Evolutionary conservation across 2,329 filamentous ascomycete species (phyloP).

Genomic region (Exutisphaerella laricina): DNA sequence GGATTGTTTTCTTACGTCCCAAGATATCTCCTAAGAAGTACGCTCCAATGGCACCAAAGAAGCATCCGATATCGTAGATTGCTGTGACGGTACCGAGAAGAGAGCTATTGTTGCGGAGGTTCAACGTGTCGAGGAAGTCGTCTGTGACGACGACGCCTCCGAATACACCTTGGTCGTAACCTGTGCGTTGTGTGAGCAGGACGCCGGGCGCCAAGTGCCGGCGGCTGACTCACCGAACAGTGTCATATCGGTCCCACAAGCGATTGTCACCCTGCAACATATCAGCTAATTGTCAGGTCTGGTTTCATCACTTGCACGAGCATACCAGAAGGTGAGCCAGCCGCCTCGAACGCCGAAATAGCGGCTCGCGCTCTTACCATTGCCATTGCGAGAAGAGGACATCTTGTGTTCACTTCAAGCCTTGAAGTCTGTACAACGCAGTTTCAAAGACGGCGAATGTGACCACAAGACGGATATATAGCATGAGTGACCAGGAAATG

Average conservation of each 20-base stretch:
- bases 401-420: conserved; percentile 6
- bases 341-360: conserved; percentile 52
- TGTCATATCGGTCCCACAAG: conserved; percentile 39
- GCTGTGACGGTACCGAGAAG: conserved; percentile 46
- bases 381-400: conserved; percentile 22
- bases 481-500: background rate
- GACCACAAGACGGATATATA: conserved; percentile 2
- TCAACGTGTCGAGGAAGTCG: conserved; percentile 19
- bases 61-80: conserved; percentile 57
- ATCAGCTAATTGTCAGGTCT: background rate
- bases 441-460: no score
- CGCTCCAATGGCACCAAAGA: conserved; percentile 50
- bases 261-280: conserved; percentile 13
- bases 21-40: conserved; percentile 46
- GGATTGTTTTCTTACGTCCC: conserved; percentile 45
- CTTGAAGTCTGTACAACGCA: background rate
- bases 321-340: conserved; percentile 51
- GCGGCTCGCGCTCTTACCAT: conserved; percentile 27
- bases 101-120: conserved; percentile 20
- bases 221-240: conserved; percentile 35
- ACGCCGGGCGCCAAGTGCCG: no score
- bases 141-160: conserved; percentile 49
- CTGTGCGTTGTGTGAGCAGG: no score
- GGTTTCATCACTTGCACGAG: conserved; percentile 5
- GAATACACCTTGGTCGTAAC: conserved; percentile 46